Conservation (phyloP, 2,329 filamentous ascomycete species). For the Sarocladium brachiariae region DNA sequence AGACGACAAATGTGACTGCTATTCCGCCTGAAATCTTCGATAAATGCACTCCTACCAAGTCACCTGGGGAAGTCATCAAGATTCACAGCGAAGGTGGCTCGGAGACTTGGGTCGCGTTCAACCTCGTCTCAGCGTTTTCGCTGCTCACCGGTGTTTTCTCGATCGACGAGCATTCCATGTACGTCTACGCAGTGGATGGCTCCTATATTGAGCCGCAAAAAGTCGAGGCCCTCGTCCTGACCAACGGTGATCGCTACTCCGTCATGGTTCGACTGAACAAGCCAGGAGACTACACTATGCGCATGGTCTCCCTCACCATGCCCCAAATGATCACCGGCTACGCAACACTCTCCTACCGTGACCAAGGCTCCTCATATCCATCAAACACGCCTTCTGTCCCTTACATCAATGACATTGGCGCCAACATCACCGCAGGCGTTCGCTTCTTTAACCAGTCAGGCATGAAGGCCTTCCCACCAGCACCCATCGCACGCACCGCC, state of each 20-base stretch:
- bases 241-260: constrained; percentile 45
- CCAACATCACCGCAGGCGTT: too few relatives aligned
- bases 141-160: constrained; percentile 37
- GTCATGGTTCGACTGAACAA: constrained; percentile 40
- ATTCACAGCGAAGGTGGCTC: constrained; percentile 25
- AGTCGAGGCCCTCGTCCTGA: constrained; percentile 39
- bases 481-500: too few relatives aligned
- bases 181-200: constrained; percentile 48
- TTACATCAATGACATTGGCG: too few relatives aligned
- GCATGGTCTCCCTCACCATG: constrained; percentile 39
- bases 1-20: too few relatives aligned
- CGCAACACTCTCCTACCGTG: too few relatives aligned
- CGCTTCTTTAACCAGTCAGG: too few relatives aligned
- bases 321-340: constrained; percentile 50
- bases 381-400: constrained; percentile 43
- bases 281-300: constrained; percentile 46
- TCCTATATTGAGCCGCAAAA: constrained; percentile 45
- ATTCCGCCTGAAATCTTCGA: constrained; percentile 23
- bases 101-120: constrained; percentile 50
- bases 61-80: constrained; percentile 11
- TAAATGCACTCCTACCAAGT: constrained; percentile 21
- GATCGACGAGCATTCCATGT: constrained; percentile 47
- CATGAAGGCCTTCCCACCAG: too few relatives aligned
- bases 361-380: constrained; percentile 37
- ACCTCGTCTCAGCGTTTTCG: constrained; percentile 46